Conservation (phyloP, 257 asterid species). For the Plantago ovata region DNA sequence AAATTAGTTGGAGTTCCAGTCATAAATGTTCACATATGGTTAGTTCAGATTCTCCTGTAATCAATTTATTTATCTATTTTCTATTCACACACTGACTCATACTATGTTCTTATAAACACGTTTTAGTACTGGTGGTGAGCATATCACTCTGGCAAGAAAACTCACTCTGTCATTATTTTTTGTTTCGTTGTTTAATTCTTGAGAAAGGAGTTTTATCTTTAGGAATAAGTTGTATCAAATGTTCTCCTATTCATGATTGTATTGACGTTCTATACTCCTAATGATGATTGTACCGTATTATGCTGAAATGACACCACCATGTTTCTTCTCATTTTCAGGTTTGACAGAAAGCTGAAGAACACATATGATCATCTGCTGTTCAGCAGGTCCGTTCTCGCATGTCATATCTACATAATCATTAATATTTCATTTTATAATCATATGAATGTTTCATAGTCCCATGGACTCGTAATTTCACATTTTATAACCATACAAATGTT, state of each 20-base stretch:
- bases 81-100: neutral
- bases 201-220: too few relatives aligned
- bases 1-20: slow-evolving; percentile 95
- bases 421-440: neutral
- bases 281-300: too few relatives aligned
- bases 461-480: neutral
- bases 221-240: too few relatives aligned
- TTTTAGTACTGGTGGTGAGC: too few relatives aligned
- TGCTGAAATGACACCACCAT: neutral
- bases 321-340: slow-evolving; percentile 58
- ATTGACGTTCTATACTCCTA: too few relatives aligned
- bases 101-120: too few relatives aligned
- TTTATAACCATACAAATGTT: neutral
- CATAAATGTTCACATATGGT: slow-evolving; percentile 92
- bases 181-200: too few relatives aligned
- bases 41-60: slow-evolving; percentile 21
- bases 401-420: neutral
- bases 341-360: slow-evolving; percentile 89
- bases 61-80: neutral
- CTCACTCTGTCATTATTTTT: too few relatives aligned
- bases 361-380: slow-evolving; percentile 86
- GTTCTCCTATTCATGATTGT: too few relatives aligned
- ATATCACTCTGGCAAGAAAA: too few relatives aligned
- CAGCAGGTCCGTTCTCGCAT: slow-evolving; percentile 60
- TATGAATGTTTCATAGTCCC: too few relatives aligned